Base-by-base conservation (phyloP, 176 grass and related monocot species). In the Ampelocalamus luodianensis region DNA sequence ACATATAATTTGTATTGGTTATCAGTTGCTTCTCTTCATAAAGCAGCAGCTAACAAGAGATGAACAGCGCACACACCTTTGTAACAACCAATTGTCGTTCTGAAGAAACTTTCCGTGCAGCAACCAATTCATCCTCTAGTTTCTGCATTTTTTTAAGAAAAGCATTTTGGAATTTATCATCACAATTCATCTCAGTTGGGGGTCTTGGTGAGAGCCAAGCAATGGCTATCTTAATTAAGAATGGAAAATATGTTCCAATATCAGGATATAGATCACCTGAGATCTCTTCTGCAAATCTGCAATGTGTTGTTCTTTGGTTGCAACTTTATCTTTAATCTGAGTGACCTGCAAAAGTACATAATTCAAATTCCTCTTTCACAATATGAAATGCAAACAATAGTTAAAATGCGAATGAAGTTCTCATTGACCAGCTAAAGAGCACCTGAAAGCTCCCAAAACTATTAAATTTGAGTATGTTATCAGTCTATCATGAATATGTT, bases 121-220 rank as follows among this genome's bases (percentile, higher is more conserved):
- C 65, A 69, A 55, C 83, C 54, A 95, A 61, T 65, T 89, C 90
- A 87, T 95, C 93, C 80, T 95, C 93, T 79, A 95, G 78, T 79
- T 95, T 95, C 93, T 95, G 83, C 55, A 82, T 58, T 87, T 88
- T 72, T 27, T 81, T 37, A 56, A 37, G 12, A 17, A 37, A 68
- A 80, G 68, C 59, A 22, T 78, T 46, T 72, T 67, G 18, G 12
- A 15, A 68, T 27, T 29, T 22, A 27, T 61, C 68, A 61, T 61
- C 51, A 79, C 3, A 73, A 55, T 27, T 39, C 48, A 24, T 48
- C 16, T 4, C 54, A 29, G 4, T 27, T 79, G 67, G 55, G 23
- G 37, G 1, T 69, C 64, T 10, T 62, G 15, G 20, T 58, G 51
- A 72, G 59, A 36, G 14, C 40, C n/a, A 80, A 74, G 49, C 26